Evolutionary conservation across 2,329 filamentous ascomycete species (phyloP).

Genomic region (Ceratocystis albifundus): DNA sequence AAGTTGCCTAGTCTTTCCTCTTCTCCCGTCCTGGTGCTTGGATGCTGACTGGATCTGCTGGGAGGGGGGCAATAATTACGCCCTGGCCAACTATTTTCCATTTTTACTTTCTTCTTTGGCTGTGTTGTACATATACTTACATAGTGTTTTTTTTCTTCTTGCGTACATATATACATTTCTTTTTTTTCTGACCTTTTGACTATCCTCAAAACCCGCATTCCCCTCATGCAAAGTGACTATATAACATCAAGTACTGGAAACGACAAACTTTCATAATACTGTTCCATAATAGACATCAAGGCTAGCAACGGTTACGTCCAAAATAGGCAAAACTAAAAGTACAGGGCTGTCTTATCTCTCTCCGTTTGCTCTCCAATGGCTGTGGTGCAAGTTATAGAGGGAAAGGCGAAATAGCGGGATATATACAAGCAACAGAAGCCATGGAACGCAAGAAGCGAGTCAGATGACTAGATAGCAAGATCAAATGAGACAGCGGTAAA

Average conservation of each 20-base stretch:
- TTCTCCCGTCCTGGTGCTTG: neutral
- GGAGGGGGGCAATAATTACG: neutral
- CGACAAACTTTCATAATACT: neutral
- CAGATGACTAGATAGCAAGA: neutral
- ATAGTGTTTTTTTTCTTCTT: neutral
- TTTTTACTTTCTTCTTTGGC: neutral
- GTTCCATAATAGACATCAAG: constrained; percentile 2
- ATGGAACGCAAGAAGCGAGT: neutral
- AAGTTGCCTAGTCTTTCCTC: neutral
- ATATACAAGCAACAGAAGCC: neutral
- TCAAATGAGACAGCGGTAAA: neutral
- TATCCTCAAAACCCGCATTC: neutral
- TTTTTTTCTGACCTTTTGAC: neutral
- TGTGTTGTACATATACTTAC: neutral
- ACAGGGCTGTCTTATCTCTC: neutral
- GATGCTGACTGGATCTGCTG: neutral
- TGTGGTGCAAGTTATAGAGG: neutral
- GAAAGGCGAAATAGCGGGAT: neutral
- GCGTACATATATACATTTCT: neutral
- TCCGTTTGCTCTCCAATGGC: neutral
- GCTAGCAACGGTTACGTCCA: neutral
- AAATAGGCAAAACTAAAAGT: constrained; percentile 3
- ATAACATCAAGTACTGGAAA: too few species aligned
- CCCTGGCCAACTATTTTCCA: neutral
- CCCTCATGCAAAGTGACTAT: neutral